Percentiles rank a stretch among this genome's conserved stretches.
Conservation (phyloP, 2,329 filamentous ascomycete genomes). For the Cercospora citrullina region DNA sequence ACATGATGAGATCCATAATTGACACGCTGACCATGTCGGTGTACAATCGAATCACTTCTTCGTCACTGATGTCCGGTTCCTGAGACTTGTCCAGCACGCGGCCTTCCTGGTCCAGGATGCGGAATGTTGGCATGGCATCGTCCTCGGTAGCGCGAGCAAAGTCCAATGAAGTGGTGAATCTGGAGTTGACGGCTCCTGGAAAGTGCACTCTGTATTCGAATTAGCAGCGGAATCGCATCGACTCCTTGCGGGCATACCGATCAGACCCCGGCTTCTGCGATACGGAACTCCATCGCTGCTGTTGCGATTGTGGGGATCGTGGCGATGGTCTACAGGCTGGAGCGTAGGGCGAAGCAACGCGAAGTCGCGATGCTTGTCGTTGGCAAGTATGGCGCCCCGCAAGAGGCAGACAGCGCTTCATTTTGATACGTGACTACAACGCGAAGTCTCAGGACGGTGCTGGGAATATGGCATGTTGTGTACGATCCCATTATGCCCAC, state of each 20-base stretch:
- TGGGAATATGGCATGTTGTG: background rate
- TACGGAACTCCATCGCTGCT: conserved; percentile 55
- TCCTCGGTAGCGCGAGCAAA: conserved; percentile 74
- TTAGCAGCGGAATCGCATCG: background rate
- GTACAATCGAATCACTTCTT: conserved; percentile 62
- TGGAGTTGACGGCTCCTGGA: conserved; percentile 91
- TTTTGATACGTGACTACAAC: conserved; percentile 1
- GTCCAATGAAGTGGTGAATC: conserved; percentile 77
- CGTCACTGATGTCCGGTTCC: conserved; percentile 63
- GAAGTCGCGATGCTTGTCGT: conserved; percentile 7
- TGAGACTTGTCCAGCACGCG: conserved; percentile 73
- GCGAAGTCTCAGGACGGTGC: background rate
- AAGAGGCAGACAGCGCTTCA: conserved; percentile 20
- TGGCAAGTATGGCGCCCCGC: conserved; percentile 14
- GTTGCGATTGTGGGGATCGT: conserved; percentile 5
- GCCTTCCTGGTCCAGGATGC: conserved; percentile 87
- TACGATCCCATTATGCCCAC: background rate
- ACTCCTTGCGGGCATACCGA: conserved; percentile 46
- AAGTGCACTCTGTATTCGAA: conserved; percentile 59
- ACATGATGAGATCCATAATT: conserved; percentile 97
- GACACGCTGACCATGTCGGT: conserved; percentile 67
- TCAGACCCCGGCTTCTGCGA: conserved; percentile 61
- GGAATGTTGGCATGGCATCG: conserved; percentile 83
- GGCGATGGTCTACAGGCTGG: background rate
- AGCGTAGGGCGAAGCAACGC: background rate